A percentile compares a stretch with the other conserved stretches of the same genome.
Evolutionary conservation across 495 filamentous ascomycete genomes (phyloP).

Genomic region (Penicillium goetzii): DNA sequence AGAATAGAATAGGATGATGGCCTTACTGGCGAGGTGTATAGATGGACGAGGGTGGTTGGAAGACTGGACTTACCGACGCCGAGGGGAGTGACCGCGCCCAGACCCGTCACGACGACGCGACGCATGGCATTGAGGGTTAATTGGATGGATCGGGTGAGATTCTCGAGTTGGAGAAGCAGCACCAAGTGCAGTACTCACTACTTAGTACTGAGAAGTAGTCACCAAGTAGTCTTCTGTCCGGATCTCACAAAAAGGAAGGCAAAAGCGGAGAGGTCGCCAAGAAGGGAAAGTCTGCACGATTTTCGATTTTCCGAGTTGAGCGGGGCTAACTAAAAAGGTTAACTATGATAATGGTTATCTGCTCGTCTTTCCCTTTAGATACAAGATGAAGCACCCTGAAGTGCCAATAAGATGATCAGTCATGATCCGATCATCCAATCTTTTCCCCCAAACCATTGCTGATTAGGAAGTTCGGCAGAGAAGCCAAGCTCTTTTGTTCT

Average conservation of each 20-base stretch:
- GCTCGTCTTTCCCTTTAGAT: slow-evolving; percentile 34
- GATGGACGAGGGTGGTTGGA: not conserved
- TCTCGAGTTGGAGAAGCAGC: not conserved
- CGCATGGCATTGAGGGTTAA: slow-evolving; percentile 65
- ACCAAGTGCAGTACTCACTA: too few species aligned
- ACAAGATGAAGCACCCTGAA: not conserved
- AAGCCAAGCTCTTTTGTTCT: not conserved
- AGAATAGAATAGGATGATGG: not conserved
- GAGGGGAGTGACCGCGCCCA: slow-evolving; percentile 90
- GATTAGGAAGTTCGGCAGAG: slow-evolving; percentile 30
- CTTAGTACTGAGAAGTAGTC: not conserved
- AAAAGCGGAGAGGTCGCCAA: slow-evolving; percentile 28
- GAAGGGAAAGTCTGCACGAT: slow-evolving; percentile 55
- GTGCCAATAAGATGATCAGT: slow-evolving; percentile 6
- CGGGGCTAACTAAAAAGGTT: not conserved
- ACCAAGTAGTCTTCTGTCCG: not conserved
- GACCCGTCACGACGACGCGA: slow-evolving; percentile 91
- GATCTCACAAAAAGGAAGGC: slow-evolving; percentile 6
- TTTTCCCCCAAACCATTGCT: slow-evolving; percentile 1
- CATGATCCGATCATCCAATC: not conserved
- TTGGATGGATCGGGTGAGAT: not conserved
- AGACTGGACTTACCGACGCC: slow-evolving; percentile 66
- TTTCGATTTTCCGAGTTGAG: not conserved
- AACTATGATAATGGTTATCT: slow-evolving; percentile 14
- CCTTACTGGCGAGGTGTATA: not conserved